A percentile compares a stretch with the other conserved stretches of the same genome.
These are phyloP conservation scores for Aspergillus pseudoglaucus DNA, from an alignment of 2,329 filamentous ascomycete species.

Conservation along the genomic window DNA sequence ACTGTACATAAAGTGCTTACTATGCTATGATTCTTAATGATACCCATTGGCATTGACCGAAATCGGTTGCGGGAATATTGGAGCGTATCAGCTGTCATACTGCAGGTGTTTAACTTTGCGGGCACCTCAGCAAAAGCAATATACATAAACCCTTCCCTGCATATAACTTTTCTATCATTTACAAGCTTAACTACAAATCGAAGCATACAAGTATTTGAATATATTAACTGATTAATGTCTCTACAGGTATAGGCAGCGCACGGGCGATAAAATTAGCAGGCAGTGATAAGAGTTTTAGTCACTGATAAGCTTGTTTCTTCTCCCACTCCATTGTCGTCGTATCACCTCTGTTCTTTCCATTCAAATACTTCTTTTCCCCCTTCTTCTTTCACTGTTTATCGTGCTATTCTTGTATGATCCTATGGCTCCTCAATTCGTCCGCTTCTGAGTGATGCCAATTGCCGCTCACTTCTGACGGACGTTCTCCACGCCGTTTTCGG, in stretches of 20 bases:
- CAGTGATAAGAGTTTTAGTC: conserved; percentile 1
- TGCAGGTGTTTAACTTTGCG: not conserved
- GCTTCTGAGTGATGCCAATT: not conserved
- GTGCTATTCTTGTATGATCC: not conserved
- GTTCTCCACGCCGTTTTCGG: not conserved
- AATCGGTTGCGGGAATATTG: not conserved
- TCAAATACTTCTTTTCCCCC: not conserved
- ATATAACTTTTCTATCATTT: not conserved
- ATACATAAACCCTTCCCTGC: not conserved
- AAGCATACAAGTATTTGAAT: too few species aligned
- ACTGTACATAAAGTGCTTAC: not conserved
- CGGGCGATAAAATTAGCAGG: not conserved
- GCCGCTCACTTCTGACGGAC: not conserved
- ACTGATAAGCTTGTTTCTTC: not conserved
- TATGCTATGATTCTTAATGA: not conserved
- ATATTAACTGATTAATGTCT: not conserved
- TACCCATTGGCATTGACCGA: not conserved
- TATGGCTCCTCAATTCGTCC: not conserved
- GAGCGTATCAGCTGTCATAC: not conserved
- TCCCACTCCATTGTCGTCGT: not conserved
- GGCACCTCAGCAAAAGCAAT: not conserved
- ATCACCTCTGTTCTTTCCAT: not conserved
- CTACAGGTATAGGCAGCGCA: not conserved
- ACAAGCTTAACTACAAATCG: too few species aligned
- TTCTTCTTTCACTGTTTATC: not conserved